Evolutionary conservation across 2,329 filamentous ascomycete species (phyloP), one percentile per base, ranked within the genome.

Genomic region (Diplodia corticola): DNA sequence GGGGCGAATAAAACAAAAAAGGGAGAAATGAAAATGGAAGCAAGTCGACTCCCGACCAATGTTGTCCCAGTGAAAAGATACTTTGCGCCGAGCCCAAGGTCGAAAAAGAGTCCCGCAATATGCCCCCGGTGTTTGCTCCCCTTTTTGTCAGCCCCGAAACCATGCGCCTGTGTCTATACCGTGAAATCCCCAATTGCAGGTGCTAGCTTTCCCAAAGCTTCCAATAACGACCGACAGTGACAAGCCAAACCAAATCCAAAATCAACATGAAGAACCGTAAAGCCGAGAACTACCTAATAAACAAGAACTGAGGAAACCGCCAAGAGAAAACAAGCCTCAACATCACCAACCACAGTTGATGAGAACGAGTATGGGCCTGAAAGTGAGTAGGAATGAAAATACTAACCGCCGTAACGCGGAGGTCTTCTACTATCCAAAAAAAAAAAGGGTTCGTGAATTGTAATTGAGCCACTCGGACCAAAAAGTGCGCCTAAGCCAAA

Each of bases 401-500:
- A 49, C 26, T n/a, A 28, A 49, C n/a, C 7, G 57, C 57, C 15
- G 17, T 13, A 12, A 61, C 26, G 57, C 40, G 30, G 35, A 22
- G 50, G 10, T 20, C 28, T 61, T 33, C 12, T 10, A 6, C 10
- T 49, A 6, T 44, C 17, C 24, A 61, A 48, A 48, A 10, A 24
- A 24, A 20, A 13, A 17, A 5, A n/a, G n/a, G 54, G 28, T 35
- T n/a, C n/a, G 26, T 46, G 53, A 40, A 46, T 33, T 44, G 22
- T 35, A 33, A 22, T n/a, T 10, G 57, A 61, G 35, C 40, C 57
- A 13, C 48, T 33, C 15, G n/a, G 57, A 33, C 44, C 57, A 44
- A 61, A 61, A 49, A n/a, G 28, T 35, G 57, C 57, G 55, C 57
- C 44, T 48, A 17, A 49, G 26, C 57, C 40, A 49, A 61, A 61